Base-by-base conservation (phyloP, 2,329 filamentous ascomycete genomes). In the Sporothrix brasiliensis region DNA sequence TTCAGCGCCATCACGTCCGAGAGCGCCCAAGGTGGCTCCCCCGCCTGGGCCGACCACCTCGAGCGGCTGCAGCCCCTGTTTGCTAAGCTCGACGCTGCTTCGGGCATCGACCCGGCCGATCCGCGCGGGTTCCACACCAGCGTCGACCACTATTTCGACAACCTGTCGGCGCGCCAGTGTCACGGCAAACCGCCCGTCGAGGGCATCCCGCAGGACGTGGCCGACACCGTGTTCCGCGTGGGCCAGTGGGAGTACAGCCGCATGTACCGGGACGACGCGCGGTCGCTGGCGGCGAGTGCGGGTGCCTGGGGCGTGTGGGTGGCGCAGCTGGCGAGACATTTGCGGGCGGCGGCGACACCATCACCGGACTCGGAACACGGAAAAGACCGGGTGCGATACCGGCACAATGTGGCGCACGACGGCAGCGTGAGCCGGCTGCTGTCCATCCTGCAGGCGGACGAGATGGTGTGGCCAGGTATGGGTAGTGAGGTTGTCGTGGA, bases 381-480 rank as follows among this genome's bases (percentile, higher is more conserved):
- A 7, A 19, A 4, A 4, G 60, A n/a, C 19, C 19, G 47, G 2
- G 24, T 68, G 76, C 83, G 2, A 11, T 94, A 93, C 77, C 80
- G 88, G 56, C 92, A 95, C 76, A 94, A 94, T 73, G 84, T 95
- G 50, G 92, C 91, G 2, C 92, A 96, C 75, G 92, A 95, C 75
- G 92, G 92, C 2, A 90, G 87, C 3, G 76, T 94, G 7, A 88
- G 89, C 13, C 81, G 88, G 2, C 75, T 94, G 7, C 81, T 95
- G 27, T 87, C 87, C 2, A 84, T 94, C 19, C 77, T 95, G 76
- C 92, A 94, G 79, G 76, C 91, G 1, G 89, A 92, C 27, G 78
- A 83, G 68, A 94, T 94, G 91, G 88, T 93, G 0, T 94, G 92
- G 92, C 92, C 92, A 0, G 92, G 92, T 0, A 93, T 94, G 91